phyloP scores from a whole-genome alignment of 2,329 filamentous ascomycete species.

The Tympanopsis confertula region DNA sequence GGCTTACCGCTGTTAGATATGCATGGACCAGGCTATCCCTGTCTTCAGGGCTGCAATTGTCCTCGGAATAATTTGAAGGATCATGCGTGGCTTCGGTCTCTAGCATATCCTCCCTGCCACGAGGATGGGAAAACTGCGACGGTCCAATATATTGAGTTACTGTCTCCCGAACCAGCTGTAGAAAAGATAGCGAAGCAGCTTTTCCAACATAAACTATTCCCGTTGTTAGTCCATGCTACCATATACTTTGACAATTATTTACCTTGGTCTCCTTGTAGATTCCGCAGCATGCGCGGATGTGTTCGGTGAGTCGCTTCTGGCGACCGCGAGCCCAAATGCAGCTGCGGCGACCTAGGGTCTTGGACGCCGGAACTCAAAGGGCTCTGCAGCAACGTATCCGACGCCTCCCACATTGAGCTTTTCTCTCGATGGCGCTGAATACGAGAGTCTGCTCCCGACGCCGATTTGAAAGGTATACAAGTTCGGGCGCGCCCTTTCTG shows the following conservation, averaged over 20 bases:
- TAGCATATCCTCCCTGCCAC: slow-evolving; percentile 37
- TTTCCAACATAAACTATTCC: slow-evolving; percentile 32
- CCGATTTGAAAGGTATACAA: slow-evolving; percentile 16
- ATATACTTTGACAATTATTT: slow-evolving; percentile 3
- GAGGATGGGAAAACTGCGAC: slow-evolving; percentile 38
- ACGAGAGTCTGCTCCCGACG: slow-evolving; percentile 2
- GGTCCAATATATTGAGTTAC: slow-evolving; percentile 37
- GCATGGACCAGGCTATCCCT: slow-evolving; percentile 13
- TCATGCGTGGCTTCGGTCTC: slow-evolving; percentile 24
- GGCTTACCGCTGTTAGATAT: slow-evolving; percentile 19
- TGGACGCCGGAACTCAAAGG: slow-evolving; percentile 10
- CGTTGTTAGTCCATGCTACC: neutral
- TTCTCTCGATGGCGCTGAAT: neutral
- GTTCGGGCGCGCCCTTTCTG: slow-evolving; percentile 18
- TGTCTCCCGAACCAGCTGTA: slow-evolving; percentile 36
- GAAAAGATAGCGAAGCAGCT: slow-evolving; percentile 40
- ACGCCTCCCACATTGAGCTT: neutral
- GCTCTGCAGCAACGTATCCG: slow-evolving; percentile 3
- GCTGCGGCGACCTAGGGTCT: neutral
- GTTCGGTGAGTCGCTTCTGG: slow-evolving; percentile 6
- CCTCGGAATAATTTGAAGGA: slow-evolving; percentile 14
- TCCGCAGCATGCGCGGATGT: slow-evolving; percentile 31
- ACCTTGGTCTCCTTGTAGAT: slow-evolving; percentile 38
- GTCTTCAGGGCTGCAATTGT: slow-evolving; percentile 17
- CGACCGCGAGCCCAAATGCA: slow-evolving; percentile 1